Conservation (phyloP, 257 asterid species). For the Lycium ferocissimum region DNA sequence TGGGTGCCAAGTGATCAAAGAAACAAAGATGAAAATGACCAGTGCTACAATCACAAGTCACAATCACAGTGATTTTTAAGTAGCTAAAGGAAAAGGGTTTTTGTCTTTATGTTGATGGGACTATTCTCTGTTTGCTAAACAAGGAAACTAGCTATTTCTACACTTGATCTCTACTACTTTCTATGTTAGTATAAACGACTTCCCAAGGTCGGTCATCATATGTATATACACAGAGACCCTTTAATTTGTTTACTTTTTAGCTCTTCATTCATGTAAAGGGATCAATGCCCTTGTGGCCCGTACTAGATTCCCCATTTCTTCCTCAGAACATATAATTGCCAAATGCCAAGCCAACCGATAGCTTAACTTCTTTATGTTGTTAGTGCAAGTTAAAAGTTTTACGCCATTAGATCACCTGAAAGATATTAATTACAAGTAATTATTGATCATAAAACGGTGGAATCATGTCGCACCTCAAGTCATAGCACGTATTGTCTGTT, state of each 20-base stretch:
- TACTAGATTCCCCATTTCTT: conserved; percentile 39
- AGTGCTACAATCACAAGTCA: conserved; percentile 58
- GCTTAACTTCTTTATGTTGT: not conserved
- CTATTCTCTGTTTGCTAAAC: conserved; percentile 61
- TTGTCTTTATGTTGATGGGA: conserved; percentile 69
- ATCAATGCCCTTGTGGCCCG: conserved; percentile 22
- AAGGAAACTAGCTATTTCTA: conserved; percentile 44
- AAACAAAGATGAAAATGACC: conserved; percentile 52
- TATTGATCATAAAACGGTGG: not conserved
- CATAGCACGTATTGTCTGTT: not conserved
- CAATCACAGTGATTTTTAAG: conserved; percentile 37
- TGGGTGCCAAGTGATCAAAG: conserved; percentile 36
- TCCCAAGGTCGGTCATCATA: conserved; percentile 34
- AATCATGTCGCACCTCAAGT: not conserved
- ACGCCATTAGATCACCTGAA: not conserved
- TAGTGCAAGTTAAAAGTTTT: not conserved
- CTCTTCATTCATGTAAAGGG: conserved; percentile 30
- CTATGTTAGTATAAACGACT: conserved; percentile 62
- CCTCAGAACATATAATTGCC: conserved; percentile 14
- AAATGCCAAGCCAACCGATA: not conserved
- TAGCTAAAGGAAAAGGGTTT: not conserved
- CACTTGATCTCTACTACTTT: conserved; percentile 47
- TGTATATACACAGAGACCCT: conserved; percentile 1
- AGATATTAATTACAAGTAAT: not conserved
- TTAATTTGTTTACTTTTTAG: conserved; percentile 16